phyloP scores from a whole-genome alignment of 2,329 filamentous ascomycete genomes.

The Amauroascus verrucosus region DNA sequence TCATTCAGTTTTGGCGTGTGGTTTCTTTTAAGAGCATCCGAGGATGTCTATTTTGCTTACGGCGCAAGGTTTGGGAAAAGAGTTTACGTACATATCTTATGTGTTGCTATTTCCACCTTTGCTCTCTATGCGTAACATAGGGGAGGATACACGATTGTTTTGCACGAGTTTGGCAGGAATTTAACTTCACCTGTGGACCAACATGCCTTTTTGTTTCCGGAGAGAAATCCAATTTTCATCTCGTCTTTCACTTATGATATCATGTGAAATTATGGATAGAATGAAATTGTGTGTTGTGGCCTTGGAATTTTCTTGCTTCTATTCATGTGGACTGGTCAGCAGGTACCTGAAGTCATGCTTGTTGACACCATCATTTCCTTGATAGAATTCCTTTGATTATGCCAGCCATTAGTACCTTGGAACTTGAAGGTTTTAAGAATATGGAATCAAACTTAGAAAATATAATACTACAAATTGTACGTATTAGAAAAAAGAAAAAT shows the following conservation, averaged over 20 bases:
- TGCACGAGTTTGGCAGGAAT: no score
- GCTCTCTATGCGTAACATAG: not conserved
- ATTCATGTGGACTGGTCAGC: slow-evolving; percentile 5
- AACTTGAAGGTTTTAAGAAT: no score
- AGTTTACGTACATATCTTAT: not conserved
- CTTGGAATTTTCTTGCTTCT: not conserved
- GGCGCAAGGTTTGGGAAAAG: slow-evolving; percentile 1
- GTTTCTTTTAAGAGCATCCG: not conserved
- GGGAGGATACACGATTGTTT: not conserved
- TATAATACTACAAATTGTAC: not conserved
- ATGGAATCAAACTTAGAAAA: no score
- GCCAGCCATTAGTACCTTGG: no score
- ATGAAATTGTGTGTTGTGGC: not conserved
- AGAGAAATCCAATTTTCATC: not conserved
- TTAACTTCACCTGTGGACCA: no score
- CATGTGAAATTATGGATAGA: slow-evolving; percentile 1
- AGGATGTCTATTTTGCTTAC: not conserved
- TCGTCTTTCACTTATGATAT: not conserved
- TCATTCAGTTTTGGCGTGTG: slow-evolving; percentile 11
- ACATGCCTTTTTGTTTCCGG: not conserved
- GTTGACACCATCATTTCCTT: no score
- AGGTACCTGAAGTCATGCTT: not conserved
- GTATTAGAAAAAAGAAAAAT: not conserved
- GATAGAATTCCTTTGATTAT: no score
- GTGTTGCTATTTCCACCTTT: not conserved